Conservation (phyloP, 306 rosid species). For the Hippophae tibetana region DNA sequence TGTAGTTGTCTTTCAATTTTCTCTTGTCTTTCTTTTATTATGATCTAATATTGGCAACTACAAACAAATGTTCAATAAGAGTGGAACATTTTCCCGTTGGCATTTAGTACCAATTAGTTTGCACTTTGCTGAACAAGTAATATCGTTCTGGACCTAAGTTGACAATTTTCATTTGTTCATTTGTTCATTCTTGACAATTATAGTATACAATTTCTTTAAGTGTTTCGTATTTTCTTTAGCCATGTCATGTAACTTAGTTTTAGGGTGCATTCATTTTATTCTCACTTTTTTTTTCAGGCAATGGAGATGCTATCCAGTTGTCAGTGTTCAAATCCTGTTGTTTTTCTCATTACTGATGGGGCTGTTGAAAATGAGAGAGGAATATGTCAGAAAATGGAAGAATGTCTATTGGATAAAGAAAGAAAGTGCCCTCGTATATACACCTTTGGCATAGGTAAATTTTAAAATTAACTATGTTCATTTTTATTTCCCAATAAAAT, state of each 20-base stretch:
- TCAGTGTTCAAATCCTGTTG: conserved; percentile 51
- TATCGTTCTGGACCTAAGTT: background rate
- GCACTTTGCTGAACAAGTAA: background rate
- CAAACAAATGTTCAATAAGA: no score
- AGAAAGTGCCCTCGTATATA: conserved; percentile 64
- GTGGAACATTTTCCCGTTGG: background rate
- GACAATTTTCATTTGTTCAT: background rate
- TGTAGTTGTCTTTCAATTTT: no score
- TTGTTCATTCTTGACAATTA: background rate
- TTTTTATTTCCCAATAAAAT: conserved; percentile 2
- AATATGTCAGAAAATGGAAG: conserved; percentile 54
- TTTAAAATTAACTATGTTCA: conserved; percentile 1
- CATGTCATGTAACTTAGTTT: background rate
- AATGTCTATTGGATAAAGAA: conserved; percentile 31
- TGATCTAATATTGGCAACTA: no score
- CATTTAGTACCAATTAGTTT: background rate
- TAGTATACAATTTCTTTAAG: background rate
- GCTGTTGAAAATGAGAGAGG: conserved; percentile 83
- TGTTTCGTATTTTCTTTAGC: background rate
- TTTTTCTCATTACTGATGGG: conserved; percentile 90
- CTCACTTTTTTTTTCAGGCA: conserved; percentile 45
- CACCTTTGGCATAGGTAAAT: conserved; percentile 81
- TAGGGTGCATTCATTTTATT: background rate
- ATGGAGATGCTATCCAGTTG: conserved; percentile 53
- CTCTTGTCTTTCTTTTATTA: no score